Evolutionary conservation across 2,329 filamentous ascomycete genomes (phyloP), one percentile per base, ranked within the genome.

Genomic region (Xylaria sp.): DNA sequence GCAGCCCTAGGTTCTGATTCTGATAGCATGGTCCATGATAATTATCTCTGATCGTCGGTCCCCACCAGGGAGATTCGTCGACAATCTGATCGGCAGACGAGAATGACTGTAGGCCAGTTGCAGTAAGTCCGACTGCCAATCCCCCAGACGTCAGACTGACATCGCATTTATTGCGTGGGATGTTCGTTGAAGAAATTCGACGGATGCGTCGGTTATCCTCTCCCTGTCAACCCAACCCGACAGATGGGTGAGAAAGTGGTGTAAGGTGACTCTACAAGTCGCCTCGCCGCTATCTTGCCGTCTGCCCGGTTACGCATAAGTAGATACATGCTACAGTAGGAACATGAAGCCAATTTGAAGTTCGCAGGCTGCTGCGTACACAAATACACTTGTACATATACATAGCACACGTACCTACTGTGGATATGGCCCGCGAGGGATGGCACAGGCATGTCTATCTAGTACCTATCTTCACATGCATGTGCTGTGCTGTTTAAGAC

Each of bases 51-150:
- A 58, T 61, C 47, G 48, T 48, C 55, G 41, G 51, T 56, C 40
- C 44, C 44, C 47, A 49, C 49, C 50, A 43, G 50, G 48, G n/a
- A 44, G 47, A 45, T 50, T 29, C 37, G 48, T 56, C 52, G 52
- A 52, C 49, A 59, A 56, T 51, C 41, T 54, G 56, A 58, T 60
- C 55, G 55, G 42, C 55, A 48, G 29, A 34, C 29, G 29, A 34
- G 29, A 34, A 34, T 7, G n/a, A n/a, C n/a, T n/a, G n/a, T n/a
- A 34, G 43, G 34, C 50, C 48, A 39, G 21, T 53, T 59, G 17
- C 20, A 40, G 56, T 48, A 59, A 56, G 38, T 42, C 44, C 18
- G 11, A 9, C 21, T 51, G 56, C 21, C 38, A 50, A 59, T 56
- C 56, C 29, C 34, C 42, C 34, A 50, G 22, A 39, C 22, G 18